Percentiles rank a stretch among this genome's conserved stretches.
Evolutionary conservation across 2,329 filamentous ascomycete genomes (phyloP).

Genomic region (Diaporthe capsici): DNA sequence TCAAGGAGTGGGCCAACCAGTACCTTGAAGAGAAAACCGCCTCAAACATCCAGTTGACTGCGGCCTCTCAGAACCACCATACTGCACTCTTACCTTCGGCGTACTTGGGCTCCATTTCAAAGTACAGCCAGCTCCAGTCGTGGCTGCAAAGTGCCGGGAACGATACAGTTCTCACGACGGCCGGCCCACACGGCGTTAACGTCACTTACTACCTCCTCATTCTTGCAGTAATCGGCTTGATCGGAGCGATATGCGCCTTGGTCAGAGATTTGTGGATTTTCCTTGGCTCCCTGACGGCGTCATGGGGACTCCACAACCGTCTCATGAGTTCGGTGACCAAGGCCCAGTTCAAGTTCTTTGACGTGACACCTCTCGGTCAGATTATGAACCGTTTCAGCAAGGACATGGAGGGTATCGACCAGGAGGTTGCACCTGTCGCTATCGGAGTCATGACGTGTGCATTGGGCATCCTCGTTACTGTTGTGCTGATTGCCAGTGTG

Average conservation of each 20-base stretch:
- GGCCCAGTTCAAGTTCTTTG: slow-evolving; percentile 97
- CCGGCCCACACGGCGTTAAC: slow-evolving; percentile 73
- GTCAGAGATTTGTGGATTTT: slow-evolving; percentile 90
- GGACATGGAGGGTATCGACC: slow-evolving; percentile 93
- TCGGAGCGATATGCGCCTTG: slow-evolving; percentile 86
- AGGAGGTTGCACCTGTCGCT: slow-evolving; percentile 93
- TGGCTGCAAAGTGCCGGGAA: slow-evolving; percentile 56
- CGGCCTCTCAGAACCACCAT: slow-evolving; percentile 54
- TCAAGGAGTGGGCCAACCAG: slow-evolving; percentile 93
- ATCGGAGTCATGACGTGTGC: slow-evolving; percentile 79
- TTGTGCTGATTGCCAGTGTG: slow-evolving; percentile 87
- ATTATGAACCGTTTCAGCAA: slow-evolving; percentile 99
- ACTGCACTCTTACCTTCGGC: slow-evolving; percentile 53
- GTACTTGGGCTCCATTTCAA: slow-evolving; percentile 58
- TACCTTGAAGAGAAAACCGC: slow-evolving; percentile 69
- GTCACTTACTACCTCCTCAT: slow-evolving; percentile 86
- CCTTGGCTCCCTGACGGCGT: slow-evolving; percentile 90
- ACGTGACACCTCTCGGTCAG: slow-evolving; percentile 94
- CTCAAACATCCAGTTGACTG: slow-evolving; percentile 52
- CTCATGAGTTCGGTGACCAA: slow-evolving; percentile 85
- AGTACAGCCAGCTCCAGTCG: slow-evolving; percentile 52
- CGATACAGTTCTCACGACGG: slow-evolving; percentile 54
- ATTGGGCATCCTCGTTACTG: slow-evolving; percentile 82
- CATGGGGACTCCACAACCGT: slow-evolving; percentile 83
- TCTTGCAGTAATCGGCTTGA: slow-evolving; percentile 84